phyloP scores from a whole-genome alignment of 2,329 filamentous ascomycete species.

The Apiospora rasikravindrae region DNA sequence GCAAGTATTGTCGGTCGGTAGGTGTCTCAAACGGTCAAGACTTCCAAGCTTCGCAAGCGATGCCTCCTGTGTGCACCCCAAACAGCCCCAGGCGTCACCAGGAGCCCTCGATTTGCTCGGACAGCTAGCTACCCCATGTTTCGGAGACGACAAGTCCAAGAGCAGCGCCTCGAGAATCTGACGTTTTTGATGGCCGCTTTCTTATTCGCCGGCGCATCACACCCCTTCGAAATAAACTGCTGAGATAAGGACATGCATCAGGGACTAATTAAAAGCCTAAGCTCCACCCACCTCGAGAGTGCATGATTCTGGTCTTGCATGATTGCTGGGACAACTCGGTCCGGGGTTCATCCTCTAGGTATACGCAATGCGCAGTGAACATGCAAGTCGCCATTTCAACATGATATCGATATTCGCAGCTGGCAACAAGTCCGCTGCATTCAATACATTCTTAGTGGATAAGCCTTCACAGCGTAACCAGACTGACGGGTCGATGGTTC shows the following conservation, averaged over 20 bases:
- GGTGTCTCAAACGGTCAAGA: background rate
- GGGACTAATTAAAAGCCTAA: background rate
- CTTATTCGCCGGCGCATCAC: background rate
- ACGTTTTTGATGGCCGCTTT: background rate
- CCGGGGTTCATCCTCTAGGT: background rate
- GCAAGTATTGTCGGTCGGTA: background rate
- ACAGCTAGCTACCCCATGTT: background rate
- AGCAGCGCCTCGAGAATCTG: background rate
- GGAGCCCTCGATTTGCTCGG: background rate
- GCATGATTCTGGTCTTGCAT: background rate
- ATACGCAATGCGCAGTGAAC: background rate
- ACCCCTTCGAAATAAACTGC: background rate
- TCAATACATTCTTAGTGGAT: background rate
- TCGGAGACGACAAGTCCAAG: background rate
- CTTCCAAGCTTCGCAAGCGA: background rate
- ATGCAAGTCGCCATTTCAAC: background rate
- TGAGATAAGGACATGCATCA: background rate
- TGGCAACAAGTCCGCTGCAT: background rate
- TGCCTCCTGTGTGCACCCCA: background rate
- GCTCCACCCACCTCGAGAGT: background rate
- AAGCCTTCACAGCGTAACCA: background rate
- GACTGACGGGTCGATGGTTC: slow-evolving; percentile 3
- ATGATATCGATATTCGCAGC: background rate
- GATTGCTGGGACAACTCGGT: background rate
- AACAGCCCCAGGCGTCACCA: background rate